Evolutionary conservation across 176 grass and related monocot genomes (phyloP).

Genomic region (Oryza brachyantha): DNA sequence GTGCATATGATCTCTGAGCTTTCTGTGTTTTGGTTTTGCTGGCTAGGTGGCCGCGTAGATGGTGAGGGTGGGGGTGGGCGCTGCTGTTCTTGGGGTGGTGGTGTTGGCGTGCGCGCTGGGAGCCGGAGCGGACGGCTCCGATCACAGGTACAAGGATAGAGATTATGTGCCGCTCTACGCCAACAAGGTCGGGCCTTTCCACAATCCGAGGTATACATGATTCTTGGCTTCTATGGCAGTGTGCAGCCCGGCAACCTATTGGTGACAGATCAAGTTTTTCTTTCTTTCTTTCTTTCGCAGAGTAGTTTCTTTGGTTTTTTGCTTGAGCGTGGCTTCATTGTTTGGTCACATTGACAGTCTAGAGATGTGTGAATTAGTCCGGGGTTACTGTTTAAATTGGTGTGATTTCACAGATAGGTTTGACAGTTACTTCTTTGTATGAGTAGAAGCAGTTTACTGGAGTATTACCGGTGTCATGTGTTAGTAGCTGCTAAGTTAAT

Average conservation of each 20-base stretch:
- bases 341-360: neutral
- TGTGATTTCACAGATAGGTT: neutral
- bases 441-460: neutral
- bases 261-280: neutral
- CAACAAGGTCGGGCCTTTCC: slow-evolving; percentile 93
- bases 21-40: too few relatives aligned
- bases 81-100: slow-evolving; percentile 36
- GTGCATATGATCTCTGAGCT: too few relatives aligned
- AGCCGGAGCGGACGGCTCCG: slow-evolving; percentile 54
- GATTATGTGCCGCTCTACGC: slow-evolving; percentile 85
- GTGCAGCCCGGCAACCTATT: neutral
- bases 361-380: neutral
- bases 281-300: neutral
- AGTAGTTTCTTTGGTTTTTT: neutral
- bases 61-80: neutral
- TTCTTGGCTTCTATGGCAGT: neutral
- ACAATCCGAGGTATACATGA: slow-evolving; percentile 77
- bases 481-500: neutral
- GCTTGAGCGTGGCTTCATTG: neutral
- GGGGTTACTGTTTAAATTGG: neutral
- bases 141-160: slow-evolving; percentile 78
- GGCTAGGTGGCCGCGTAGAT: too few relatives aligned
- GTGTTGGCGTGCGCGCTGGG: slow-evolving; percentile 44
- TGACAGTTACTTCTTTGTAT: neutral
- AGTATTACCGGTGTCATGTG: neutral